phyloP scores from a whole-genome alignment of 2,329 filamentous ascomycete species.

The Aspergillus texensis region DNA sequence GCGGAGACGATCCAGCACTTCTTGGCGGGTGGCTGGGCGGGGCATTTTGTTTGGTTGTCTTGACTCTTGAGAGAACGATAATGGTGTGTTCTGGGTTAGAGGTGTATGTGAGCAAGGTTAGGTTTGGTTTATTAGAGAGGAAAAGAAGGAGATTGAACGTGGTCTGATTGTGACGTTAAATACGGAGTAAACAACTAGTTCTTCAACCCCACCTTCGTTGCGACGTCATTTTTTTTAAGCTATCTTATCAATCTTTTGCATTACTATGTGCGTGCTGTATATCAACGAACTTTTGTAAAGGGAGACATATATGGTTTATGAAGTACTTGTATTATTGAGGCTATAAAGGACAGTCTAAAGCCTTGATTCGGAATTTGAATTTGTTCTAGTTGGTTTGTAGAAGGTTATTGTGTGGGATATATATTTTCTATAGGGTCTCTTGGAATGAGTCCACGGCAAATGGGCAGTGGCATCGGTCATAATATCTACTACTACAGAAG shows the following conservation, averaged over 20 bases:
- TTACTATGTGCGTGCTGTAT: not conserved
- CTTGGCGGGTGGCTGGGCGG: conserved; percentile 58
- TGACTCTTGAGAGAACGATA: not conserved
- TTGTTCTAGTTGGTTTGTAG: not conserved
- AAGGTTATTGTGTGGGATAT: not conserved
- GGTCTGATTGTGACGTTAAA: not conserved
- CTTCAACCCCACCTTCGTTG: not conserved
- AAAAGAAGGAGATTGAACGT: not conserved
- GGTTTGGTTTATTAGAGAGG: not conserved
- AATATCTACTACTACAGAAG: not conserved
- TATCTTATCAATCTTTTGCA: not conserved
- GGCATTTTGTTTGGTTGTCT: conserved; percentile 46
- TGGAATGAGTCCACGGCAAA: no score
- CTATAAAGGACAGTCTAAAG: accelerated
- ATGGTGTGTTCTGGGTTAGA: not conserved
- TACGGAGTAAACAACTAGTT: not conserved
- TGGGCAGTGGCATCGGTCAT: not conserved
- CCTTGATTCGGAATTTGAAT: not conserved
- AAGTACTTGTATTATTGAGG: no score
- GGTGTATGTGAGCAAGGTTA: not conserved
- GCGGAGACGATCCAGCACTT: conserved; percentile 60
- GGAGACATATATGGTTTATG: no score
- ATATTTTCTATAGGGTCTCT: not conserved
- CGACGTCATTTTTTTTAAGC: not conserved
- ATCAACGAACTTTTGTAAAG: not conserved